Evolutionary conservation across 2,329 filamentous ascomycete genomes (phyloP).

Genomic region (Sclerotinia borealis): DNA sequence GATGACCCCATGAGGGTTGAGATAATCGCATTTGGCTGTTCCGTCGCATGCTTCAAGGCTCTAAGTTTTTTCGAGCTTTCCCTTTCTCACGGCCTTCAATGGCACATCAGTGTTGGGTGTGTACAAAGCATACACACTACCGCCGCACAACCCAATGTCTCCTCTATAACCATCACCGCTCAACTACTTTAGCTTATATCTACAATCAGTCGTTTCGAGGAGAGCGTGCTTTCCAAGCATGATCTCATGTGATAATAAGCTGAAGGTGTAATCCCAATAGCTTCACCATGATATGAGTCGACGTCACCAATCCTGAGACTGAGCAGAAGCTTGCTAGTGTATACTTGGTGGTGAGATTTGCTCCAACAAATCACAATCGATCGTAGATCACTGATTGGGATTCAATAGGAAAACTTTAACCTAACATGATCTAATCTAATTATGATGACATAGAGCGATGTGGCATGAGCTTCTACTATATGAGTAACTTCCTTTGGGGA

Average conservation of each 20-base stretch:
- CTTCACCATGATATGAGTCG: background rate
- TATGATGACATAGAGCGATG: background rate
- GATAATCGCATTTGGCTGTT: background rate
- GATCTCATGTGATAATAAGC: background rate
- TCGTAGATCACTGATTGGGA: background rate
- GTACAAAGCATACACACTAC: background rate
- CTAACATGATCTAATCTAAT: background rate
- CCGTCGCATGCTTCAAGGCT: background rate
- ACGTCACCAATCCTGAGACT: background rate
- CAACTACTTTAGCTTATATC: background rate
- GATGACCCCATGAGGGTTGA: background rate
- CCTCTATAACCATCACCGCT: background rate
- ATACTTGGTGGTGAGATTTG: background rate
- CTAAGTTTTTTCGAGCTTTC: background rate
- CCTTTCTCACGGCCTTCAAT: background rate
- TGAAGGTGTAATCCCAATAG: background rate
- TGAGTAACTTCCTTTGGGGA: no score
- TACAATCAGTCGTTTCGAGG: background rate
- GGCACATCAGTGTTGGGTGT: background rate
- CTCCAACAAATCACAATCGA: background rate
- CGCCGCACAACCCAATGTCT: background rate
- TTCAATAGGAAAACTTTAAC: background rate
- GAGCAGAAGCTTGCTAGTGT: background rate
- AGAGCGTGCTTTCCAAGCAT: background rate
- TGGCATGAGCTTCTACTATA: background rate